Conservation (phyloP, 441 rosid species). For the Aquilaria agallochum region DNA sequence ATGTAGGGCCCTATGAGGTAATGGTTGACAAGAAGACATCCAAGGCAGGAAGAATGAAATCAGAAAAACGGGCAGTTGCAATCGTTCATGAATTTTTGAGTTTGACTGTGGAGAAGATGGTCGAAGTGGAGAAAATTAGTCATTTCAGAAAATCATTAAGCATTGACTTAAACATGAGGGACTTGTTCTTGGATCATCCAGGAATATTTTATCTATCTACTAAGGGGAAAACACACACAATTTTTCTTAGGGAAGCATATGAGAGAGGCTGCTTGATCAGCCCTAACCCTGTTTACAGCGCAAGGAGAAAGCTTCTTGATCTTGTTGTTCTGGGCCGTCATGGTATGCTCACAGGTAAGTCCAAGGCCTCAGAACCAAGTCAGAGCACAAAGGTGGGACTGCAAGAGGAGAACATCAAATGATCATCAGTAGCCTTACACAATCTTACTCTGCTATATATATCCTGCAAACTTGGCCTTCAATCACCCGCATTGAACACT, state of each 20-base stretch:
- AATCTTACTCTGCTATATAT: too few relatives aligned
- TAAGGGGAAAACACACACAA: conserved; percentile 73
- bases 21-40: conserved; percentile 35
- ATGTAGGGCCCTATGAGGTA: conserved; percentile 63
- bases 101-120: conserved; percentile 84
- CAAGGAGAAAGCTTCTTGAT: conserved; percentile 75
- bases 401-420: conserved; percentile 24
- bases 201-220: conserved; percentile 82
- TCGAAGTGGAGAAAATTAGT: conserved; percentile 87
- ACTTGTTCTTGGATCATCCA: conserved; percentile 85
- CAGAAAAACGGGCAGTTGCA: conserved; percentile 79
- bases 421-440: not conserved
- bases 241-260: conserved; percentile 85
- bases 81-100: conserved; percentile 72
- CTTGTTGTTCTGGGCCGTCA: conserved; percentile 74
- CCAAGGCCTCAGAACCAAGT: conserved; percentile 16
- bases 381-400: conserved; percentile 14
- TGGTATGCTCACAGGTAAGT: conserved; percentile 26
- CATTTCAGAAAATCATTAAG: conserved; percentile 76
- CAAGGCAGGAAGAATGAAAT: conserved; percentile 36
- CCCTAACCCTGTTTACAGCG: conserved; percentile 64
- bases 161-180: conserved; percentile 72
- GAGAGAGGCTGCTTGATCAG: conserved; percentile 58
- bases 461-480: too few relatives aligned
- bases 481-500: too few relatives aligned